These are phyloP conservation scores for Rubroshorea leprosula DNA, from an alignment of 345 rosid species.

Conservation along the genomic window DNA sequence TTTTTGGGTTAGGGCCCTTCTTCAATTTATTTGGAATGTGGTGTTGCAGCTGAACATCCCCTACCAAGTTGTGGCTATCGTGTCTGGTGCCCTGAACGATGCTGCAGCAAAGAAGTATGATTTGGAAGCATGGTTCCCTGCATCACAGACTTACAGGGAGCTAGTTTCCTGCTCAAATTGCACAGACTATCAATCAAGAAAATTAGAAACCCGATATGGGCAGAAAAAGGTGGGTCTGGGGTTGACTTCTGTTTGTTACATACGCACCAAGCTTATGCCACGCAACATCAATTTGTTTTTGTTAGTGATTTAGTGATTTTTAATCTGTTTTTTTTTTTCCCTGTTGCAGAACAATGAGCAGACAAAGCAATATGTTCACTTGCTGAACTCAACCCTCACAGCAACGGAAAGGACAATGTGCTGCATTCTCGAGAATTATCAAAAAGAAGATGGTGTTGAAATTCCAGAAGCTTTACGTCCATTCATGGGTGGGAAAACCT, in stretches of 20 bases:
- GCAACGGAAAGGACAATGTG: conserved; percentile 95
- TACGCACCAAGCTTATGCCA: background rate
- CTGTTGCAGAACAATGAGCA: conserved; percentile 68
- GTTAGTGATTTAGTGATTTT: background rate
- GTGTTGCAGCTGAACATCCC: conserved; percentile 74
- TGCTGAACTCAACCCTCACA: conserved; percentile 86
- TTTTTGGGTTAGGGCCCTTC: background rate
- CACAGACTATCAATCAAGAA: conserved; percentile 83
- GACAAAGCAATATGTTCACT: conserved; percentile 71
- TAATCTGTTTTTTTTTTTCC: conserved; percentile 4
- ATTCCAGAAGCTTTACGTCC: conserved; percentile 61
- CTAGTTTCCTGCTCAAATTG: conserved; percentile 92
- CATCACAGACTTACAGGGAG: conserved; percentile 84
- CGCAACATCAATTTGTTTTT: background rate
- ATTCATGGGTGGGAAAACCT: conserved; percentile 66
- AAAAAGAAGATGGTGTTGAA: conserved; percentile 76
- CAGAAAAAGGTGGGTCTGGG: conserved; percentile 67
- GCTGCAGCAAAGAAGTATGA: conserved; percentile 98
- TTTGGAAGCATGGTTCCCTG: conserved; percentile 95
- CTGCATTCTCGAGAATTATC: conserved; percentile 89
- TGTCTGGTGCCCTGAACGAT: conserved; percentile 87
- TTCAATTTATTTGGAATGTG: background rate
- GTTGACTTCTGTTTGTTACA: background rate
- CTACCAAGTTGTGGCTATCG: conserved; percentile 74
- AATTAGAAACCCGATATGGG: conserved; percentile 81